phyloP scores from a whole-genome alignment of 2,329 filamentous ascomycete genomes.

The Penicillium sp. region DNA sequence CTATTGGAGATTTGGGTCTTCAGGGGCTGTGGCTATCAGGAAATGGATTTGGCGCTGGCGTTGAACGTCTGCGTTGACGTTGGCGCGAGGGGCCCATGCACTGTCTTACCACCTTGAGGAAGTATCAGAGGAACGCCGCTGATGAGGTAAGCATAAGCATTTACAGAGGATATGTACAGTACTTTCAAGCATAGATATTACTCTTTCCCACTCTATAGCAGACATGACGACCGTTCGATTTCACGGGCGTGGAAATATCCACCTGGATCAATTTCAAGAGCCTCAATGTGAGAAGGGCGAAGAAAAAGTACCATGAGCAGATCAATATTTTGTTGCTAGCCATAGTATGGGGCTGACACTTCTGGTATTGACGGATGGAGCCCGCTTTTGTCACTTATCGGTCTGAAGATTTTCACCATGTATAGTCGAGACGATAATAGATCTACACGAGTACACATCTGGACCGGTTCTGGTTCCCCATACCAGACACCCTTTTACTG shows the following conservation, averaged over 20 bases:
- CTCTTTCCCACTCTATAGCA: background rate
- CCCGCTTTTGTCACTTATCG: conserved; percentile 17
- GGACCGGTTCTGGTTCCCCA: conserved; percentile 50
- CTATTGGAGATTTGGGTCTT: too few relatives aligned
- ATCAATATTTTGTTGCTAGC: background rate
- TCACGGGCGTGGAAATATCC: conserved; percentile 28
- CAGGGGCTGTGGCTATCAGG: too few relatives aligned
- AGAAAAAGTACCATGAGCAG: conserved; percentile 35
- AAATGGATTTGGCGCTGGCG: too few relatives aligned
- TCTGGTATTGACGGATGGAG: conserved; percentile 9
- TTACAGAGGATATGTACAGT: too few relatives aligned
- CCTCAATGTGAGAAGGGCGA: conserved; percentile 47
- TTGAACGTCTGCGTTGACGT: too few relatives aligned
- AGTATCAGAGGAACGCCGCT: too few relatives aligned
- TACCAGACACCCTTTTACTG: conserved; percentile 55
- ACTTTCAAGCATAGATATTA: background rate
- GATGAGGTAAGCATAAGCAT: too few relatives aligned
- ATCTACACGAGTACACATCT: conserved; percentile 53
- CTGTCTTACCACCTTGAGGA: too few relatives aligned
- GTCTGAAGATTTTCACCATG: background rate
- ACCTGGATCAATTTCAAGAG: conserved; percentile 24
- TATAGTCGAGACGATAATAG: conserved; percentile 13
- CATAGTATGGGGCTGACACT: background rate
- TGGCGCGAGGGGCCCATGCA: too few relatives aligned
- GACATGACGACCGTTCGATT: conserved; percentile 18